Conservation (phyloP, 2,329 filamentous ascomycete species). For the Annulohypoxylon truncatum region DNA sequence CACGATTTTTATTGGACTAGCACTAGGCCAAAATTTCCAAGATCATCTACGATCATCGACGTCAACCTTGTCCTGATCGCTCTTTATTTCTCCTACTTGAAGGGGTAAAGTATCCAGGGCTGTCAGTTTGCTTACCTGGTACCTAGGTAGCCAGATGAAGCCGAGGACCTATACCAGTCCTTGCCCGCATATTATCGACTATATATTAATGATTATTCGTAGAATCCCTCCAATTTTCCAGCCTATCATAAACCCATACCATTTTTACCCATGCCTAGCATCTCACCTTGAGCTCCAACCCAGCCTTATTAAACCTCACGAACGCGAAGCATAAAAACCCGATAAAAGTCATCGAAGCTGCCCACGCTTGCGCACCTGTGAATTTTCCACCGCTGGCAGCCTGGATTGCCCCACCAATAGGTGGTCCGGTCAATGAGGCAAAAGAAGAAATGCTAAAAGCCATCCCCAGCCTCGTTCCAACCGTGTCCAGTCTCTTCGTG, state of each 20-base stretch:
- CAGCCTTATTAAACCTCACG: constrained; percentile 42
- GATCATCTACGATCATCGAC: too few relatives aligned
- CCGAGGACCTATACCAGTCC: neutral
- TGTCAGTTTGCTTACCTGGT: neutral
- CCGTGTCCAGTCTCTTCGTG: constrained; percentile 53
- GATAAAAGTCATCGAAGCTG: constrained; percentile 47
- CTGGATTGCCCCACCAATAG: constrained; percentile 54
- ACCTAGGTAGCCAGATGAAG: neutral
- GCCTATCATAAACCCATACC: neutral
- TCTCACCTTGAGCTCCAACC: constrained; percentile 37
- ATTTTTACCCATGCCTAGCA: constrained; percentile 34
- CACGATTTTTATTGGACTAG: too few relatives aligned
- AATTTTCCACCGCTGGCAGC: constrained; percentile 45
- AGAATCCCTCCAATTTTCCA: neutral
- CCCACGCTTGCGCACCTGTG: constrained; percentile 51
- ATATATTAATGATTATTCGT: neutral
- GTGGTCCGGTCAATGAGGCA: constrained; percentile 54
- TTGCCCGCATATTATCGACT: neutral
- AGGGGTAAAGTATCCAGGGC: too few relatives aligned
- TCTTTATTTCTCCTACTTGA: too few relatives aligned
- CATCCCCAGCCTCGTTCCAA: constrained; percentile 57
- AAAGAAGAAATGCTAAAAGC: constrained; percentile 55
- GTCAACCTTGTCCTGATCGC: too few relatives aligned
- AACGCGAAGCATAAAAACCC: constrained; percentile 43
- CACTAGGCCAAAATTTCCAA: too few relatives aligned